Base-by-base conservation (phyloP, 2,329 filamentous ascomycete species). In the Chrysoporthe austroafricana region DNA sequence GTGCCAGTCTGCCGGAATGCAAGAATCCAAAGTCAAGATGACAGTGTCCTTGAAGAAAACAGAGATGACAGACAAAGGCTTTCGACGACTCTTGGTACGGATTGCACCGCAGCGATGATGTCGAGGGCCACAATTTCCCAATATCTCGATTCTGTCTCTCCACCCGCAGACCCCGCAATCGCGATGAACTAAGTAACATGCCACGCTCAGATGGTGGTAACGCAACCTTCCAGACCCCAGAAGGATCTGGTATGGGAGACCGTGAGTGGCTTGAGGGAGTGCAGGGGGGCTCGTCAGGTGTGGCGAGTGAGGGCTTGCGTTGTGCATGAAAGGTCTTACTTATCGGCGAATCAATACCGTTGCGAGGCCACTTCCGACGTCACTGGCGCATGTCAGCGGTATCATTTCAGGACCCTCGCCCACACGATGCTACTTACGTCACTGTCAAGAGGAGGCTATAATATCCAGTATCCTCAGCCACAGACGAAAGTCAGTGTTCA, bases 241-340 rank as follows among this genome's bases (percentile, higher is more conserved):
- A 26, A 3, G 13, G 18, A 60, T n/a, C n/a, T 16, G 42, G 21
- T 34, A 11, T 16, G 16, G 13, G 7, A 44, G 8, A 61, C 26
- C 16, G 16, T 48, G 21, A 48, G 59, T 61, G 59, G 59, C 59
- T 61, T 61, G 59, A 60, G 8, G 36, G 34, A 11, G 34, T 13
- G 16, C 18, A 6, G 18, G 21, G 39, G 9, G 39, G 26, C 18
- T 42, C 56, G 42, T 34, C 59, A 34, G 16, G 43, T 48, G 59
- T 61, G 59, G 59, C 59, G 59, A 46, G 59, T 61, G 43, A n/a
- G 36, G 59, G 48, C 48, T 61, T 26, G 16, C 42, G 43, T 18
- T 6, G 39, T 60, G 57, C 39, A 44, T 58, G 26, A 59, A 57
- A n/a, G 54, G 32, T 57, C 54, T 36, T 13, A n/a, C 54, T 11